Conservation (phyloP, 805 yeast genomes). For the Candida yuanshanica region DNA sequence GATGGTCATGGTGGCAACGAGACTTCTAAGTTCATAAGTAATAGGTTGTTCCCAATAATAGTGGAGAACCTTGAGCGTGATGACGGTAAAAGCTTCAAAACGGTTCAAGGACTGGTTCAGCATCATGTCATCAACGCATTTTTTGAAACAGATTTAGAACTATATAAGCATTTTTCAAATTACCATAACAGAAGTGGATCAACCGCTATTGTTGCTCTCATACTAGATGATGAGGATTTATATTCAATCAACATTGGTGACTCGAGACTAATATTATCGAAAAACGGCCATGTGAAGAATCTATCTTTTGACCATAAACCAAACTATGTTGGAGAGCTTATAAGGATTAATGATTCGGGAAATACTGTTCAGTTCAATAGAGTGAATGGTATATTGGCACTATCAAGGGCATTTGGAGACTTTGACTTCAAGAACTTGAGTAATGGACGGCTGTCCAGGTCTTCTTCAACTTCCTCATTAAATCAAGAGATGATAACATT, state of each 20-base stretch:
- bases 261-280: slow-evolving; percentile 54
- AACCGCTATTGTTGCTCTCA: slow-evolving; percentile 42
- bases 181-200: slow-evolving; percentile 40
- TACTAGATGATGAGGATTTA: slow-evolving; percentile 39
- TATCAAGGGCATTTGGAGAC: slow-evolving; percentile 87
- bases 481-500: neutral
- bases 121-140: slow-evolving; percentile 39
- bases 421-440: slow-evolving; percentile 41
- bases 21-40: slow-evolving; percentile 49
- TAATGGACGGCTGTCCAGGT: neutral
- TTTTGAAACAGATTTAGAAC: slow-evolving; percentile 38
- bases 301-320: slow-evolving; percentile 87
- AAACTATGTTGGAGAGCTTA: slow-evolving; percentile 87
- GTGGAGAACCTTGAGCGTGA: slow-evolving; percentile 5
- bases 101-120: slow-evolving; percentile 30
- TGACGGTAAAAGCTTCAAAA: slow-evolving; percentile 20
- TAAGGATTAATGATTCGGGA: slow-evolving; percentile 88
- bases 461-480: slow-evolving; percentile 7
- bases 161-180: slow-evolving; percentile 30
- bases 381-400: slow-evolving; percentile 91
- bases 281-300: slow-evolving; percentile 47
- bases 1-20: slow-evolving; percentile 81
- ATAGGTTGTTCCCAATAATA: slow-evolving; percentile 22
- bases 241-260: slow-evolving; percentile 73
- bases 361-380: slow-evolving; percentile 91